These are phyloP conservation scores for Nannochloropsis gaditana DNA, from an alignment of 108 stramenopile species.

Conservation along the genomic window DNA sequence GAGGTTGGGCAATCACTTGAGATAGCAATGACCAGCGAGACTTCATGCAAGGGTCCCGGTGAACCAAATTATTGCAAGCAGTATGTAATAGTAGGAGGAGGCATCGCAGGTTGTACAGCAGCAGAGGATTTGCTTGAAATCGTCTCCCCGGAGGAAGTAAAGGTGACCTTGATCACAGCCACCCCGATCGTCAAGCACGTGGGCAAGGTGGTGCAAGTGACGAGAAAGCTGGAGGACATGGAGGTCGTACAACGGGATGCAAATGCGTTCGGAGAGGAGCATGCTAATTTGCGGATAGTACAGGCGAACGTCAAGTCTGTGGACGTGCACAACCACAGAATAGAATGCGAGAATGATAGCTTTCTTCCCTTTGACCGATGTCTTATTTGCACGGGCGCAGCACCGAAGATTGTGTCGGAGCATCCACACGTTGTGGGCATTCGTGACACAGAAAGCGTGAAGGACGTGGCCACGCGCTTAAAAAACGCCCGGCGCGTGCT, in stretches of 20 bases:
- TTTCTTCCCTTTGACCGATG: slow-evolving; percentile 30
- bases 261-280: slow-evolving; percentile 29
- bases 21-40: too few relatives aligned
- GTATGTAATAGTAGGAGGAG: slow-evolving; percentile 31
- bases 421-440: slow-evolving; percentile 46
- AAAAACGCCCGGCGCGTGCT: slow-evolving; percentile 32
- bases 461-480: slow-evolving; percentile 27
- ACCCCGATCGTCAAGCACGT: slow-evolving; percentile 37
- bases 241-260: slow-evolving; percentile 38
- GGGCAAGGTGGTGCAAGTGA: slow-evolving; percentile 28
- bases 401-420: slow-evolving; percentile 22
- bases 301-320: slow-evolving; percentile 29
- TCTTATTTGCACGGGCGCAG: slow-evolving; percentile 49
- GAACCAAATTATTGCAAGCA: too few relatives aligned
- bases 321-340: slow-evolving; percentile 21
- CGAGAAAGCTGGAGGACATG: slow-evolving; percentile 37
- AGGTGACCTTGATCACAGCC: slow-evolving; percentile 35
- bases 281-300: slow-evolving; percentile 37
- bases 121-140: slow-evolving; percentile 29
- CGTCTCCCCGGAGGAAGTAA: neutral
- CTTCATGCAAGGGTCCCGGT: too few relatives aligned
- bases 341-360: slow-evolving; percentile 33
- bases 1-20: too few relatives aligned
- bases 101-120: slow-evolving; percentile 28
- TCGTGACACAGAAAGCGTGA: slow-evolving; percentile 50